Evolutionary conservation across 2,329 filamentous ascomycete species (phyloP).

Genomic region (Nigrograna mackinnonii): DNA sequence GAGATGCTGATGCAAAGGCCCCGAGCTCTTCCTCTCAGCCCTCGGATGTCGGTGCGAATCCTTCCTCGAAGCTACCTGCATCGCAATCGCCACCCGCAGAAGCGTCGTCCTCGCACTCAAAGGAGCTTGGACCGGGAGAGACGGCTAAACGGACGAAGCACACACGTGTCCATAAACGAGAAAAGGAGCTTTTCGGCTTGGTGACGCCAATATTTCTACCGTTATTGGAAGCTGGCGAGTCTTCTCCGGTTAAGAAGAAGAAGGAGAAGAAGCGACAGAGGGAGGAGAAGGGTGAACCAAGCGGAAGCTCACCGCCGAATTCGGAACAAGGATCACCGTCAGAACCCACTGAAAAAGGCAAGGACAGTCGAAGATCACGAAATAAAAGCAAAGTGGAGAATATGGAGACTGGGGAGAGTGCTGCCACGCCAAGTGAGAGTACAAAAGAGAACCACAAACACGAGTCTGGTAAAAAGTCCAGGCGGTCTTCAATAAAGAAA

Average conservation of each 20-base stretch:
- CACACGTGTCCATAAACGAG: constrained; percentile 40
- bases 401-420: constrained; percentile 1
- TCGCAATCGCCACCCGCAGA: constrained; percentile 3
- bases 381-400: constrained; percentile 17
- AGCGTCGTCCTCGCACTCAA: constrained; percentile 14
- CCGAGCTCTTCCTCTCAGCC: not conserved
- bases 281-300: constrained; percentile 12
- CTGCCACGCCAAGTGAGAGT: not conserved
- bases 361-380: constrained; percentile 19
- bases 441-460: constrained; percentile 14
- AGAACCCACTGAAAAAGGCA: constrained; percentile 24
- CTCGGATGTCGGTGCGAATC: not conserved
- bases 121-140: constrained; percentile 21
- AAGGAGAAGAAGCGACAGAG: constrained; percentile 23
- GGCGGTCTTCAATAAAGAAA: constrained; percentile 32
- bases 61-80: not conserved
- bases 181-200: constrained; percentile 40
- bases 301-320: constrained; percentile 8
- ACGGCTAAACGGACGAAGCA: constrained; percentile 36
- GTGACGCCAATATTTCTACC: constrained; percentile 41
- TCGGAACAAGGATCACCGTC: constrained; percentile 14
- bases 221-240: constrained; percentile 35
- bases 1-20: not conserved
- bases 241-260: constrained; percentile 20
- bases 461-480: constrained; percentile 26